Evolutionary conservation across 495 filamentous ascomycete genomes (phyloP).

Genomic region (Aspergillus hancockii): DNA sequence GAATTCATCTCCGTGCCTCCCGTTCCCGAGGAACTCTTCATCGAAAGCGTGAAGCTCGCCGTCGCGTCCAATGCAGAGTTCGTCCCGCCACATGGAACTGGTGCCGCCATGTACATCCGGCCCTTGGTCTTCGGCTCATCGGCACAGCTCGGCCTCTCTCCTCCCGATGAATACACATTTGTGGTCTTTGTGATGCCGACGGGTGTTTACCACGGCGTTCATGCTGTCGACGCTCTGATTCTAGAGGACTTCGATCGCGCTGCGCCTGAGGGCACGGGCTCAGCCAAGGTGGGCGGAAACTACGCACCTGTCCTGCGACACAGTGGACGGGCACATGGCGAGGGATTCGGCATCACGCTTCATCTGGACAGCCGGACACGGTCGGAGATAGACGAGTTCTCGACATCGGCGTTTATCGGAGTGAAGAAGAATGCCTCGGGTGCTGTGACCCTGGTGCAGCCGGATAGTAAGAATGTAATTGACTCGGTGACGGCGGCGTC

Average conservation of each 20-base stretch:
- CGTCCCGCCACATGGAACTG: constrained; percentile 80
- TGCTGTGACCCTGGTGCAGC: constrained; percentile 70
- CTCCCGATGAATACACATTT: constrained; percentile 88
- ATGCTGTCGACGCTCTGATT: constrained; percentile 77
- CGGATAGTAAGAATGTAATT: constrained; percentile 80
- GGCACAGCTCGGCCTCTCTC: constrained; percentile 76
- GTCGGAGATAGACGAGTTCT: constrained; percentile 86
- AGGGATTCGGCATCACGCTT: constrained; percentile 83
- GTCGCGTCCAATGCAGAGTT: constrained; percentile 84
- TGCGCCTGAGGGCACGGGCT: constrained; percentile 55
- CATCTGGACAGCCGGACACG: constrained; percentile 81
- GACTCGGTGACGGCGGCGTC: constrained; percentile 77
- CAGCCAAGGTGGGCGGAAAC: constrained; percentile 59
- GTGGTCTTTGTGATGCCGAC: constrained; percentile 82
- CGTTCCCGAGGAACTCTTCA: constrained; percentile 70
- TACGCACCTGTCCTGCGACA: constrained; percentile 73
- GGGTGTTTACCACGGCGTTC: constrained; percentile 84
- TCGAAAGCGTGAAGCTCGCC: constrained; percentile 72
- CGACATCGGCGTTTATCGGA: constrained; percentile 82
- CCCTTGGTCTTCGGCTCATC: constrained; percentile 82
- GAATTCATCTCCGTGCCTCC: constrained; percentile 76
- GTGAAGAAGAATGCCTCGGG: constrained; percentile 55
- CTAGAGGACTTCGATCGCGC: constrained; percentile 64
- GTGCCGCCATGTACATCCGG: constrained; percentile 86
- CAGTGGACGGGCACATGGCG: constrained; percentile 69